phyloP scores from a whole-genome alignment of 768 basidiomycete genomes.

The Aureoboletus auriporus region DNA sequence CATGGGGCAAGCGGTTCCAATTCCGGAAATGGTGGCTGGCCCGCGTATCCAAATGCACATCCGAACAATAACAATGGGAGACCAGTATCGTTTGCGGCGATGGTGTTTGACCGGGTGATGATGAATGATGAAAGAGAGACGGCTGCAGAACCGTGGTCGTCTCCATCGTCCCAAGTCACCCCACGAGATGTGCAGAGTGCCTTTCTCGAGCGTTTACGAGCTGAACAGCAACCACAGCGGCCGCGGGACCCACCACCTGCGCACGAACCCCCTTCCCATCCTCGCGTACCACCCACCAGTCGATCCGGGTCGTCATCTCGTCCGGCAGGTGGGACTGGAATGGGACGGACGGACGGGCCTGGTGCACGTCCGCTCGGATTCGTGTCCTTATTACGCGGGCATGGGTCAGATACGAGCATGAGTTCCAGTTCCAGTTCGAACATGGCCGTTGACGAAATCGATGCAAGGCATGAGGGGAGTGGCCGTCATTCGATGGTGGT shows the following conservation, averaged over 20 bases:
- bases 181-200: conserved; percentile 6
- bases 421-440: conserved; percentile 10
- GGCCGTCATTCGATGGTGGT: conserved; percentile 7
- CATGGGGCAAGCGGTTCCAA: neutral
- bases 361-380: conserved; percentile 13
- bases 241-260: neutral
- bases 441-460: conserved; percentile 12
- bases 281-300: conserved; percentile 8
- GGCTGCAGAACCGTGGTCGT: conserved; percentile 2
- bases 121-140: conserved; percentile 4
- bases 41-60: conserved; percentile 4
- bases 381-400: conserved; percentile 11
- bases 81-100: conserved; percentile 13
- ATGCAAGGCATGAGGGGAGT: neutral
- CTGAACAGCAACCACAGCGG: conserved; percentile 11
- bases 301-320: conserved; percentile 8
- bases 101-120: conserved; percentile 20
- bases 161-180: neutral
- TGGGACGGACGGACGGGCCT: conserved; percentile 7
- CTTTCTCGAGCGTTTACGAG: conserved; percentile 14
- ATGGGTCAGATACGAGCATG: conserved; percentile 15
- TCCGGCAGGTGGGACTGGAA: neutral
- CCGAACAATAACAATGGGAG: conserved; percentile 11
- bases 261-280: conserved; percentile 4
- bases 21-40: conserved; percentile 2